Conservation (phyloP, 257 asterid genomes). For the Plectranthus barbatus region DNA sequence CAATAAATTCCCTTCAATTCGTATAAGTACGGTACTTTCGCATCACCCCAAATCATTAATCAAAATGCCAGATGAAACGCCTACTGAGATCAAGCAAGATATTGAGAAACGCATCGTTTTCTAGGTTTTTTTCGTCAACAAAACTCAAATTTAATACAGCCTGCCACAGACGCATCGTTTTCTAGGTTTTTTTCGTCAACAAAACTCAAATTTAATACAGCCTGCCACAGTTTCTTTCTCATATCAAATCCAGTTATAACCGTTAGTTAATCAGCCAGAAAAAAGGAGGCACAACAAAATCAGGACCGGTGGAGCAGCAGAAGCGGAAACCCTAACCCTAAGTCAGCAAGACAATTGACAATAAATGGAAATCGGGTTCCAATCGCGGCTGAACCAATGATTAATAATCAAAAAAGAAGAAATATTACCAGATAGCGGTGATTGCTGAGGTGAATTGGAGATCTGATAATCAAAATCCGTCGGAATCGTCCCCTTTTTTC, state of each 20-base stretch:
- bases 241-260: background rate
- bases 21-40: background rate
- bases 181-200: background rate
- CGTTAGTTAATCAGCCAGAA: background rate
- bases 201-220: background rate
- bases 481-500: background rate
- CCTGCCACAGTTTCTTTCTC: background rate
- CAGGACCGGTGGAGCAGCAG: background rate
- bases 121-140: background rate
- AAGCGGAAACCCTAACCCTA: slow-evolving; percentile 34
- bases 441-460: slow-evolving; percentile 15
- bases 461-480: slow-evolving; percentile 12
- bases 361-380: slow-evolving; percentile 6
- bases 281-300: background rate
- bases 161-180: background rate
- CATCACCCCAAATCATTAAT: background rate
- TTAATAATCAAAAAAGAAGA: background rate
- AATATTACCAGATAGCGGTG: slow-evolving; percentile 19
- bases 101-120: background rate
- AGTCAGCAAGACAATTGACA: slow-evolving; percentile 5
- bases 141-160: background rate
- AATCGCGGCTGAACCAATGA: slow-evolving; percentile 1
- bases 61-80: background rate
- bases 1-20: background rate
- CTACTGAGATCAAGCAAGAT: background rate